phyloP scores from a whole-genome alignment of 169 alveolate species.

The Plasmodium vivax region DNA sequence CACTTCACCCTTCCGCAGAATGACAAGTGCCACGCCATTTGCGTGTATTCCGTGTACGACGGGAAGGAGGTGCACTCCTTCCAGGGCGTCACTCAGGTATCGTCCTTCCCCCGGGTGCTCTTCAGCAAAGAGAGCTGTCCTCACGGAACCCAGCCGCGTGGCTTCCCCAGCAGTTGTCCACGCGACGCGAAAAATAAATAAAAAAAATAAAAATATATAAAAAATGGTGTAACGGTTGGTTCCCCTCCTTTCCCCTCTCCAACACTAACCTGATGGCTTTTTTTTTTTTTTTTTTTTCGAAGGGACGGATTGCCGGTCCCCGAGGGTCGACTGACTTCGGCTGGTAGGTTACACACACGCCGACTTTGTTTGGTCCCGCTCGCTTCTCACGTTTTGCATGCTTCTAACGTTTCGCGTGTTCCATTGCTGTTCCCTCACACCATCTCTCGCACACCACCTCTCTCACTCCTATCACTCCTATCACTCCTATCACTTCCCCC shows the following conservation, averaged over 20 bases:
- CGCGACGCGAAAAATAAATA: background rate
- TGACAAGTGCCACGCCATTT: constrained; percentile 34
- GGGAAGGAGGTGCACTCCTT: constrained; percentile 29
- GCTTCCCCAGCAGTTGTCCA: background rate
- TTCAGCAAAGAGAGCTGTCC: background rate
- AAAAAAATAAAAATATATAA: too few relatives aligned
- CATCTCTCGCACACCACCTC: background rate
- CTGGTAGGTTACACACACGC: constrained; percentile 8
- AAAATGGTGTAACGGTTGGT: background rate
- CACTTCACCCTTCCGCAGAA: background rate
- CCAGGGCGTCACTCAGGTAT: constrained; percentile 60
- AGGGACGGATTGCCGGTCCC: constrained; percentile 49
- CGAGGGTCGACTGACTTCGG: constrained; percentile 37
- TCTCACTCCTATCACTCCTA: background rate
- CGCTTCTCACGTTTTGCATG: background rate
- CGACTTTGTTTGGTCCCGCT: background rate
- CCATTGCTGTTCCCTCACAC: background rate
- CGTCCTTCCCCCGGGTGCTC: background rate
- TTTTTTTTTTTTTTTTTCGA: background rate
- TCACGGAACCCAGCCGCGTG: background rate
- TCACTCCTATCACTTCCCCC: background rate
- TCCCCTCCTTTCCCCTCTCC: background rate
- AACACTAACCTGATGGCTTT: background rate
- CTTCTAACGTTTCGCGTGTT: background rate
- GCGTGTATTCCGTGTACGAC: constrained; percentile 55